Evolutionary conservation across 164 flowering plant species (phyloP).

Genomic region (Nymphaea thermarum): DNA sequence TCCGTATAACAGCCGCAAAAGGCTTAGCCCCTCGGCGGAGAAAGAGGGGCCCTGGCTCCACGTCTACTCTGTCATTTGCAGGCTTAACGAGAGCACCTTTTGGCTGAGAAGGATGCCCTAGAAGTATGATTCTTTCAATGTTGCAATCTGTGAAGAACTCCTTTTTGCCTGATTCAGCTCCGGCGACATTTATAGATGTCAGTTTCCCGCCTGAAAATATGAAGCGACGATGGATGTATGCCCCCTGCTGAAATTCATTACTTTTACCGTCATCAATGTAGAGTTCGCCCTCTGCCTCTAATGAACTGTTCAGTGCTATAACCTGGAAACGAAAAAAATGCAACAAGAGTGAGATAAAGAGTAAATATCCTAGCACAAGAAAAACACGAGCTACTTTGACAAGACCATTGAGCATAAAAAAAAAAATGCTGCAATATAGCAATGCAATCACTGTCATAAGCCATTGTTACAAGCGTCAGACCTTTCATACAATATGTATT

Average conservation of each 20-base stretch:
- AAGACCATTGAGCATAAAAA: too few relatives aligned
- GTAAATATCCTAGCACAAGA: too few relatives aligned
- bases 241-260: constrained; percentile 69
- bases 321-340: constrained; percentile 34
- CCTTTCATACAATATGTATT: too few relatives aligned
- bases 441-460: too few relatives aligned
- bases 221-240: constrained; percentile 77
- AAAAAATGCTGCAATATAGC: too few relatives aligned
- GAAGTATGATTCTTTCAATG: constrained; percentile 72
- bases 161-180: constrained; percentile 16
- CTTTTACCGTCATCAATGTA: constrained; percentile 93
- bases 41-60: constrained; percentile 58
- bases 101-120: constrained; percentile 37
- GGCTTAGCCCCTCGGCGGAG: constrained; percentile 26
- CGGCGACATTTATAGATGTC: constrained; percentile 34
- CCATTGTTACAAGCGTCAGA: too few relatives aligned
- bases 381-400: too few relatives aligned
- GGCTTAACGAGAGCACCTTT: constrained; percentile 67
- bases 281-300: constrained; percentile 85
- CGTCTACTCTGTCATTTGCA: constrained; percentile 33
- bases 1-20: constrained; percentile 47
- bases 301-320: constrained; percentile 72
- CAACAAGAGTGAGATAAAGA: neutral
- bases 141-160: constrained; percentile 36
- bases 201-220: constrained; percentile 65